Conservation (phyloP, 2,329 filamentous ascomycete genomes). For the Hypoxylon sp. region DNA sequence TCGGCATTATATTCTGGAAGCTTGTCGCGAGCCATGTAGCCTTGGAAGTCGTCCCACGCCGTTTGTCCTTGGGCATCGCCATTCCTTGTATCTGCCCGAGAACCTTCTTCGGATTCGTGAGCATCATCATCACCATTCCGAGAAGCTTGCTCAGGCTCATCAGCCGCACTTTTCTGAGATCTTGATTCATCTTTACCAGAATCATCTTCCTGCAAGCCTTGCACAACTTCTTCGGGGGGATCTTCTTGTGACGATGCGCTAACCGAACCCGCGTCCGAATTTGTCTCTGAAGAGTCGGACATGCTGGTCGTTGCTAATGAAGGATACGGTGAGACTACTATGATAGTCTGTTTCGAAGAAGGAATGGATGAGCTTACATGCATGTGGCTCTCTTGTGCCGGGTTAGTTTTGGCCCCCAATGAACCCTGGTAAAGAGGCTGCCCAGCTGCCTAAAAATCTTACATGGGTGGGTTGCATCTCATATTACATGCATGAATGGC, state of each 20-base stretch:
- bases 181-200: background rate
- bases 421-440: no score
- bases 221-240: background rate
- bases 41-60: slow-evolving; percentile 2
- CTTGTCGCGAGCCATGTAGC: background rate
- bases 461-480: no score
- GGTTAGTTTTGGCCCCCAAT: background rate
- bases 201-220: background rate
- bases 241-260: background rate
- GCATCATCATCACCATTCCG: background rate
- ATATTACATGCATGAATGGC: no score
- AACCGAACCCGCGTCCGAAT: background rate
- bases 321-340: background rate
- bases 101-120: background rate
- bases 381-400: background rate
- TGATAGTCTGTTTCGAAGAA: background rate
- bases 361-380: background rate
- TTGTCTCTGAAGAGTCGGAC: background rate
- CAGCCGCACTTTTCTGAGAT: background rate
- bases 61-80: background rate
- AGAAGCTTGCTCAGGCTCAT: background rate
- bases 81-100: background rate
- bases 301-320: background rate
- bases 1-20: slow-evolving; percentile 1
- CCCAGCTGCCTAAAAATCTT: background rate